Evolutionary conservation across 257 asterid species (phyloP), one percentile per base, ranked within the genome.

Genomic region (Scutellaria minor): DNA sequence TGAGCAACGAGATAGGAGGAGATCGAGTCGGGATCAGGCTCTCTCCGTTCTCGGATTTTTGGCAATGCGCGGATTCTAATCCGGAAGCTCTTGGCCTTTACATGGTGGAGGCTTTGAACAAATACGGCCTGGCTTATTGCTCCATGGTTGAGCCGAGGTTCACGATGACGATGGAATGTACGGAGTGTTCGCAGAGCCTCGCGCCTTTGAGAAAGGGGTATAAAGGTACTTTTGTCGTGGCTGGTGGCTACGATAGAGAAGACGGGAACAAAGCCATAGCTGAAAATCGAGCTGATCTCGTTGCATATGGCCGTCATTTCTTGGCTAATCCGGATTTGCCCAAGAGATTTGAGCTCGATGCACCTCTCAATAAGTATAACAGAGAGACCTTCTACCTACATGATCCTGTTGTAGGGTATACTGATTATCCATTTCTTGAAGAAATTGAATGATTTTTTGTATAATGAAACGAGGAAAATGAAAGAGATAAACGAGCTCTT

Each of bases 111-210:
- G 81, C 88, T 1, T 55, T 89, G 50, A 87, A 80, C 77, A 83
- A 80, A 27, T 74, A 76, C 24, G 75, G 52, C 39, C 68, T 89
- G 76, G 81, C 83, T 9, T 89, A 84, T 77, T 86, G 88, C 84
- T 96, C 87, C 79, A 76, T 86, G 91, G 86, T 89, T 7, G 89
- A 91, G 65, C 95, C 95, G 0, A 81, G 96, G 80, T 75, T 85
- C 88, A 76, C 11, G 53, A 62, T 59, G 1, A 76, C 60, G 0
- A 31, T 11, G 0, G 85, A 73, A 48, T 82, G 62, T 68, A 1
- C 0, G 0, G 93, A 74, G 9, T 71, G 84, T 45, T 77, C 80
- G 0, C 64, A 80, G 9, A 83, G 83, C 56, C 88, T 89, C 37
- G 50, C 68, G 56, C 90, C 91, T 0, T 83, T 89, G 86, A 83